phyloP scores from a whole-genome alignment of 2,329 filamentous ascomycete species.

The Cordyceps javanica region DNA sequence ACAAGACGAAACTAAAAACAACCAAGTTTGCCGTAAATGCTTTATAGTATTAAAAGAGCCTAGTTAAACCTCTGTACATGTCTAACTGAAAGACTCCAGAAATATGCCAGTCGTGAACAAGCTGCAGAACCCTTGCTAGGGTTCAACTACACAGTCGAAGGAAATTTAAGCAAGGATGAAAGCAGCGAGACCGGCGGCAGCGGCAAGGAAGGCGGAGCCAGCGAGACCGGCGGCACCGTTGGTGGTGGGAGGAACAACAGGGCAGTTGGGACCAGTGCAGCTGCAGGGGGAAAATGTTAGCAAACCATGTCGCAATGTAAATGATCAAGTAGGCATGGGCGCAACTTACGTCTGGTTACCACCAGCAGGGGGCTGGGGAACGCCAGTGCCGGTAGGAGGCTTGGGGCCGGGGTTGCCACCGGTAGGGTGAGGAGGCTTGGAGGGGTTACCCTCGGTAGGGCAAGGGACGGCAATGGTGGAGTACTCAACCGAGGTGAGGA shows the following conservation, averaged over 20 bases:
- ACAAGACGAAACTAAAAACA: constrained; percentile 5
- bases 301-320: not conserved
- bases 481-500: constrained; percentile 50
- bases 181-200: constrained; percentile 47
- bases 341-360: constrained; percentile 30
- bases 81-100: constrained; percentile 25
- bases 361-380: constrained; percentile 12
- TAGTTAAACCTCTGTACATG: constrained; percentile 34
- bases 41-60: constrained; percentile 26
- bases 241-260: constrained; percentile 31
- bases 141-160: constrained; percentile 32
- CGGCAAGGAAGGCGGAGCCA: constrained; percentile 49
- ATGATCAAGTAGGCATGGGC: not conserved
- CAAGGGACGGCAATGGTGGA: constrained; percentile 40
- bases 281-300: constrained; percentile 18
- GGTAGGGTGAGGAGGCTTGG: constrained; percentile 17
- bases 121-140: constrained; percentile 33
- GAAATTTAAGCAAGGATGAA: constrained; percentile 48
- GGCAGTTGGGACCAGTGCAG: constrained; percentile 20
- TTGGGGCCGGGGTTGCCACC: constrained; percentile 20
- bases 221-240: constrained; percentile 48
- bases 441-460: constrained; percentile 25
- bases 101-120: constrained; percentile 28
- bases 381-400: constrained; percentile 30
- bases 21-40: constrained; percentile 14